Base-by-base conservation (phyloP, 2,329 filamentous ascomycete species). In the Fusarium incarnatum region DNA sequence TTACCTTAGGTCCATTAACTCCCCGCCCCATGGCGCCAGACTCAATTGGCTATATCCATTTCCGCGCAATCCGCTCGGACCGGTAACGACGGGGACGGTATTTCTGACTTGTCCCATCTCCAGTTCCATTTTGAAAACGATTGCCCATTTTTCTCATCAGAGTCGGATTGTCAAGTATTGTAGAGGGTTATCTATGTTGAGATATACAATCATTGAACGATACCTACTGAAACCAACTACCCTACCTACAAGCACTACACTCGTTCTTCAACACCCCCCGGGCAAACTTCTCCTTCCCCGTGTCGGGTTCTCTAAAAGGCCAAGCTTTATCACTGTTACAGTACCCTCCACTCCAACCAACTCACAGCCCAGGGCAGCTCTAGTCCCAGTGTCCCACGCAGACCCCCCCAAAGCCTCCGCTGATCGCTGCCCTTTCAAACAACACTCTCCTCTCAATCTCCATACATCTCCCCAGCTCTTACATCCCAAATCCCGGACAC, bases 401-500 rank as follows among this genome's bases (percentile, higher is more conserved):
- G 46, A 30, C 34, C 60, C 56, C 56, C 70, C 70, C 55, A 28
- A 54, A 61, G 42, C 44, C 64, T 54, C 55, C 30, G 70, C 60
- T 56, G 70, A 73, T 73, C 70, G 47, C 47, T 69, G 60, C 66
- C 60, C 47, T 69, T 68, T 60, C 46, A 56, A 64, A 68, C 48
- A 59, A 28, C 44, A 63, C 52, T 58, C 70, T 57, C 56, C 52
- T 57, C 63, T 44, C 56, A 64, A 52, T 64, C 65, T 68, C 68
- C 68, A 61, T 47, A 53, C 52, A 63, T 49, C 59, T 65, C 53
- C 60, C 68, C 68, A 65, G 60, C 47, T 69, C 60, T 56, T 65
- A 55, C 66, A 52, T 62, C 67, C 67, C 67, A 63, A 55, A 63
- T 56, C 58, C 62, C 46, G 59, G 60, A 45, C 20, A 45, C 44